Evolutionary conservation across 768 basidiomycete species (phyloP).

Genomic region (Rhizopogon salebrosus): DNA sequence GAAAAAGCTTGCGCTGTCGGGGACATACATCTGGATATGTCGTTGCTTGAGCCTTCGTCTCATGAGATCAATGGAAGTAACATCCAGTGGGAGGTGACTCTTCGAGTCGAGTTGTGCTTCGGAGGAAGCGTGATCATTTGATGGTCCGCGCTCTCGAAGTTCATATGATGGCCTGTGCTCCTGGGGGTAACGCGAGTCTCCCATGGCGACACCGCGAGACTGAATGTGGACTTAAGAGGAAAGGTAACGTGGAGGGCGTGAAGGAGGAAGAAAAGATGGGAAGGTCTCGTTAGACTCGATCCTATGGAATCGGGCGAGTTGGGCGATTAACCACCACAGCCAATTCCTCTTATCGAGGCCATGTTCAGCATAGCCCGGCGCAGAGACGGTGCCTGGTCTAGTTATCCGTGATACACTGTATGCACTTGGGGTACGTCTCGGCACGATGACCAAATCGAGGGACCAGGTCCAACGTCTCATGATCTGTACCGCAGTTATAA

Average conservation of each 20-base stretch:
- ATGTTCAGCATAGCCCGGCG: no score
- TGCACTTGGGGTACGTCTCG: no score
- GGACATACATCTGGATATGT: constrained; percentile 70
- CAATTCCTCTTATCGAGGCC: no score
- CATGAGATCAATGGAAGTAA: constrained; percentile 58
- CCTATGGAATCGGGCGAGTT: background rate
- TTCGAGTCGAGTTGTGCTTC: background rate
- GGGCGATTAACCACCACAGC: background rate
- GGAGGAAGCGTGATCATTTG: background rate
- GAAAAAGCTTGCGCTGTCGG: background rate
- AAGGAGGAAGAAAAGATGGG: background rate
- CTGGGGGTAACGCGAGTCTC: background rate
- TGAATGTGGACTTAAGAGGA: background rate
- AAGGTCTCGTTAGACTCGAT: background rate
- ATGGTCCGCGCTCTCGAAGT: background rate
- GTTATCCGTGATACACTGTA: no score
- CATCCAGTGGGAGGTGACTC: constrained; percentile 25
- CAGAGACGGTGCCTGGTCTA: no score
- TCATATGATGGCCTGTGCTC: background rate
- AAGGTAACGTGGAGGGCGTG: background rate
- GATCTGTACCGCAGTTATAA: no score
- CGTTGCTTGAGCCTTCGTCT: constrained; percentile 70
- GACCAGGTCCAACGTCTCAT: no score
- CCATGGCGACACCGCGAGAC: background rate
- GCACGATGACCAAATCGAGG: no score